Percentiles rank a stretch among this genome's conserved stretches.
phyloP scores from a whole-genome alignment of 257 asterid species.

The Prunella vulgaris region DNA sequence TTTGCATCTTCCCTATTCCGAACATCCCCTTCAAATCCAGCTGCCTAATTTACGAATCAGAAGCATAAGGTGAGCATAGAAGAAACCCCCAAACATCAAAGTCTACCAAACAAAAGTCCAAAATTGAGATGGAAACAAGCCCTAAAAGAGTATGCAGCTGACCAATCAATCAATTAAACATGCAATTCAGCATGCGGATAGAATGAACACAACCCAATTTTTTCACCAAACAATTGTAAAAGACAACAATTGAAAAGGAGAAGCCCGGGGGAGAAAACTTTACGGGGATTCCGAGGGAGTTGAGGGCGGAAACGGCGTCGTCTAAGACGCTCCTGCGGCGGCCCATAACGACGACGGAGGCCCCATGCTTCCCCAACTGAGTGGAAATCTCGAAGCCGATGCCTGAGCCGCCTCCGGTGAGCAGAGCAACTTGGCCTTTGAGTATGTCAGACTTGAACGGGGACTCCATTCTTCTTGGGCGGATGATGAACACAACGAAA shows the following conservation, averaged over 20 bases:
- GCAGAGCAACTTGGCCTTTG: slow-evolving; percentile 67
- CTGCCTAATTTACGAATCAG: slow-evolving; percentile 40
- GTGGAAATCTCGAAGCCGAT: slow-evolving; percentile 74
- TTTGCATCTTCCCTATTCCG: slow-evolving; percentile 70
- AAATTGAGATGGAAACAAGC: too few species aligned
- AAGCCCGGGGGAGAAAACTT: background rate
- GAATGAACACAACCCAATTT: background rate
- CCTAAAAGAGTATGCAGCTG: too few species aligned
- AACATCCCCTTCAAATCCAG: slow-evolving; percentile 86
- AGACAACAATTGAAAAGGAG: too few species aligned
- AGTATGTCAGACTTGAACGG: slow-evolving; percentile 67
- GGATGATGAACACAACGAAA: too few species aligned
- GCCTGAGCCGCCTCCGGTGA: slow-evolving; percentile 93
- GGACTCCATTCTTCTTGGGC: slow-evolving; percentile 54
- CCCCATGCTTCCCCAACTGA: slow-evolving; percentile 87
- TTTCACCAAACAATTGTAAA: background rate
- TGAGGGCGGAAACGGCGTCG: slow-evolving; percentile 69
- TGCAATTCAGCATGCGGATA: background rate
- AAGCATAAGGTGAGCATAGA: background rate
- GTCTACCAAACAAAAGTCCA: background rate
- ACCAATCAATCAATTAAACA: too few species aligned
- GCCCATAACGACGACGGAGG: slow-evolving; percentile 85
- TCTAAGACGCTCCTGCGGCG: slow-evolving; percentile 68
- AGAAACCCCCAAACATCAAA: background rate
- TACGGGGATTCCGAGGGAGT: slow-evolving; percentile 67